Evolutionary conservation across 306 rosid species (phyloP).

Genomic region (Corylus avellana): DNA sequence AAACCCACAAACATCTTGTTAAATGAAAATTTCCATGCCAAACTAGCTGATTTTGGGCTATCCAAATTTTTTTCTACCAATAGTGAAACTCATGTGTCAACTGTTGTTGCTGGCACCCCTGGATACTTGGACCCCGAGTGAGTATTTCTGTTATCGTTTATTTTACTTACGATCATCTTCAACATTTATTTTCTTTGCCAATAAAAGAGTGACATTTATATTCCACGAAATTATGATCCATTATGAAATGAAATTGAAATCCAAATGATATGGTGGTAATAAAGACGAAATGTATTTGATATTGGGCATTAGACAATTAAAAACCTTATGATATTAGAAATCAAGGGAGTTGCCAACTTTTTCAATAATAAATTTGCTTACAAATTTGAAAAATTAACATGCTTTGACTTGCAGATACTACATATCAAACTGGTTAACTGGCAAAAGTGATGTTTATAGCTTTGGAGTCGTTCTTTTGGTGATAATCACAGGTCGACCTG

Average conservation of each 20-base stretch:
- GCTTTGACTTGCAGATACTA: neutral
- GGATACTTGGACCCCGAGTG: slow-evolving; percentile 52
- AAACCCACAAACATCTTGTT: slow-evolving; percentile 52
- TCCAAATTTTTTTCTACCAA: slow-evolving; percentile 36
- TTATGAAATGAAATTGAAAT: too few relatives aligned
- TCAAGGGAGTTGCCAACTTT: too few relatives aligned
- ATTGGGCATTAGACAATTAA: too few relatives aligned
- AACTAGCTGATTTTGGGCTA: slow-evolving; percentile 54
- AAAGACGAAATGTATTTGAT: too few relatives aligned
- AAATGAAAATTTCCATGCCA: slow-evolving; percentile 39
- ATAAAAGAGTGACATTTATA: neutral
- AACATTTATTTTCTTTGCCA: too few relatives aligned
- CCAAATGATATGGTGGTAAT: too few relatives aligned
- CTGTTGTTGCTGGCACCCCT: slow-evolving; percentile 44
- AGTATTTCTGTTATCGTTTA: neutral
- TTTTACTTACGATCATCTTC: neutral
- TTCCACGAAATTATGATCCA: too few relatives aligned
- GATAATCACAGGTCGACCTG: slow-evolving; percentile 13
- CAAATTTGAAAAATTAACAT: neutral
- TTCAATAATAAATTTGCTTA: neutral
- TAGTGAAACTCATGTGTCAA: slow-evolving; percentile 34
- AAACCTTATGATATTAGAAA: too few relatives aligned
- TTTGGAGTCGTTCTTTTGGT: slow-evolving; percentile 23
- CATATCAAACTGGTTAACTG: neutral
- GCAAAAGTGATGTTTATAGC: slow-evolving; percentile 24